Percentiles rank a stretch among this genome's conserved stretches.
Conservation (phyloP, 495 filamentous ascomycete genomes). For the Penicillium robsamsonii region DNA sequence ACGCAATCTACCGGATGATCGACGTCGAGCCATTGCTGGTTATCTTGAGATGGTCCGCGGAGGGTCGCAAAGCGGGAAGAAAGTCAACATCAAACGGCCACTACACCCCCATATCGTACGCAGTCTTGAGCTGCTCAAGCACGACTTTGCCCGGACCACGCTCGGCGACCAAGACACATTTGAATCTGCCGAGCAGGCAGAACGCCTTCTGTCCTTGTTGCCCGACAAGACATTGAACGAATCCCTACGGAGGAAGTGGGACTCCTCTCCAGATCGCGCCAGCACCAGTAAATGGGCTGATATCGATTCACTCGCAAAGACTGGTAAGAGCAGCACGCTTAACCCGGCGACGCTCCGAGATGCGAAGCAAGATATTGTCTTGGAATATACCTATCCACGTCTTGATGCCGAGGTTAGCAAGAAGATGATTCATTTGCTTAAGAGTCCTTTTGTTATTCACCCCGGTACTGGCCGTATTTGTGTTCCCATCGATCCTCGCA, state of each 20-base stretch:
- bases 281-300: conserved; percentile 86
- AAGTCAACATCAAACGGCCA: conserved; percentile 79
- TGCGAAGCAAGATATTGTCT: conserved; percentile 87
- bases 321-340: conserved; percentile 62
- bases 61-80: conserved; percentile 80
- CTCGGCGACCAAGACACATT: conserved; percentile 87
- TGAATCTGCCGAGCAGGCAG: conserved; percentile 59
- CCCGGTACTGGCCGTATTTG: conserved; percentile 91
- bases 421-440: conserved; percentile 95
- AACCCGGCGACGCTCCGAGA: conserved; percentile 69
- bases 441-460: conserved; percentile 93
- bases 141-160: conserved; percentile 76
- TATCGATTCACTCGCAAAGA: conserved; percentile 80
- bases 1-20: conserved; percentile 76
- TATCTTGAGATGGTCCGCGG: conserved; percentile 88
- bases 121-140: conserved; percentile 76
- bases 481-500: conserved; percentile 79
- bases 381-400: conserved; percentile 98
- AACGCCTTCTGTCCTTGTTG: conserved; percentile 72
- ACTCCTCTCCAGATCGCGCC: conserved; percentile 69
- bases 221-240: conserved; percentile 73
- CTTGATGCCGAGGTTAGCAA: conserved; percentile 96
- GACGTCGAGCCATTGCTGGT: conserved; percentile 75
- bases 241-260: conserved; percentile 85
- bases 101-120: conserved; percentile 87